A percentile compares a stretch with the other conserved stretches of the same genome.
These are phyloP conservation scores for Starmerella bacillaris DNA, from an alignment of 805 yeast species.

Conservation along the genomic window DNA sequence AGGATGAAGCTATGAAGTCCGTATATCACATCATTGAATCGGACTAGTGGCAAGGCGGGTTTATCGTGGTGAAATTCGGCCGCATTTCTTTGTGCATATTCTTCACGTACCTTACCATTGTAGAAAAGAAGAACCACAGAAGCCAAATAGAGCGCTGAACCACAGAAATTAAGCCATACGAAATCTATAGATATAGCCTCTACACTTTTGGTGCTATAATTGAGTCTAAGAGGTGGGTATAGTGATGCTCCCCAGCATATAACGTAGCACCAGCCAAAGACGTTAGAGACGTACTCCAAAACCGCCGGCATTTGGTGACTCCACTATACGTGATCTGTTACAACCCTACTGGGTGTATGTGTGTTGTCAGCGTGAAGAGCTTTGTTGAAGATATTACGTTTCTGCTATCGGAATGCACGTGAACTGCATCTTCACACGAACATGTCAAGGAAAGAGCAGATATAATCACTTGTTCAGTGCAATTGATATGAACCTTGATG, in stretches of 20 bases:
- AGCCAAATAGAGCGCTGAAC: conserved; percentile 22
- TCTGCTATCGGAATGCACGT: too few species aligned
- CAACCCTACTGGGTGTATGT: too few species aligned
- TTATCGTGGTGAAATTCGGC: conserved; percentile 6
- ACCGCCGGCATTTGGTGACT: not conserved
- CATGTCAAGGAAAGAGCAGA: too few species aligned
- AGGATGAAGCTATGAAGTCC: conserved; percentile 29
- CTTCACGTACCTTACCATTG: conserved; percentile 21
- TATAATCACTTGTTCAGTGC: too few species aligned
- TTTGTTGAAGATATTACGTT: too few species aligned
- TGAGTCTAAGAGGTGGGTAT: conserved; percentile 24
- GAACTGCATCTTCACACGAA: too few species aligned
- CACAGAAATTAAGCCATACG: conserved; percentile 23
- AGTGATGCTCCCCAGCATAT: conserved; percentile 24
- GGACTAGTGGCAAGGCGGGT: conserved; percentile 25
- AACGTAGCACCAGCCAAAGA: conserved; percentile 20
- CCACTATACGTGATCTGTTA: not conserved
- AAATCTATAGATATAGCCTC: conserved; percentile 26
- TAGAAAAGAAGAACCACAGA: conserved; percentile 21
- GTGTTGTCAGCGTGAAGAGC: too few species aligned
- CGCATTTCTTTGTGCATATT: conserved; percentile 22
- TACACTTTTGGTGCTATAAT: conserved; percentile 20
- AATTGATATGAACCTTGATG: too few species aligned
- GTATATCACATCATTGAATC: conserved; percentile 30
- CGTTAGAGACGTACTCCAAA: conserved; percentile 6